A percentile compares a stretch with the other conserved stretches of the same genome.
Conservation (phyloP, 306 rosid species). For the Prunus persica region Prunus_persica_NCBIv2 NC_034014.1:25546501-25547000, state of each 20-base stretch:
- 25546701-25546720: conserved; percentile 71
- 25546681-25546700: conserved; percentile 86
- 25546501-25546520: conserved; percentile 18
- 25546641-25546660: conserved; percentile 98
- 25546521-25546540: conserved; percentile 18
- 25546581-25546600: conserved; percentile 42
- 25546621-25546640: conserved; percentile 71
- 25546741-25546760: conserved; percentile 53
- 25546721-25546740: conserved; percentile 85
- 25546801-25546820: conserved; percentile 53
- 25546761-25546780: conserved; percentile 37
- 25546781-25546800: conserved; percentile 81
- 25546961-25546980: conserved; percentile 71
- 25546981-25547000: conserved; percentile 58
- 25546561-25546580: conserved; percentile 47
- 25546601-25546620: conserved; percentile 60
- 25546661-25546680: conserved; percentile 84
- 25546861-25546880: conserved; percentile 51
- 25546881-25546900: conserved; percentile 67
- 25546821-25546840: conserved; percentile 57
- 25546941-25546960: conserved; percentile 81
- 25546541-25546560: conserved; percentile 29
- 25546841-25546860: conserved; percentile 49
- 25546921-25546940: conserved; percentile 47
- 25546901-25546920: conserved; percentile 34